These are phyloP conservation scores for Pleurozium schreberi DNA, from an alignment of 225 moss, liverwort and hornwort genomes.

Conservation along the genomic window DNA sequence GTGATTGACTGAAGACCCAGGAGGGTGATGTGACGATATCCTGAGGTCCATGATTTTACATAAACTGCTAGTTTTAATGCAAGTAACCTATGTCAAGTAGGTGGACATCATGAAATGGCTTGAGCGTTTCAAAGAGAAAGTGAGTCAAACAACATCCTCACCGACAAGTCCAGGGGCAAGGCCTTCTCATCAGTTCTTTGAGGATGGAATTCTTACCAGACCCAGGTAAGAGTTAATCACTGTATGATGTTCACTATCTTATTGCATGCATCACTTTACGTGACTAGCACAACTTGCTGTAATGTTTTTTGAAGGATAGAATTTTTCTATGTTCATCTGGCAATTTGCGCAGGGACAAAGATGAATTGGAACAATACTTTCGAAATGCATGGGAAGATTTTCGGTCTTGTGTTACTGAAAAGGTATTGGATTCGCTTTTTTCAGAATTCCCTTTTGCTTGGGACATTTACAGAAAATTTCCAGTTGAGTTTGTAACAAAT, in stretches of 20 bases:
- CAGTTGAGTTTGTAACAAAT: background rate
- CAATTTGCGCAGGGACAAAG: conserved; percentile 20
- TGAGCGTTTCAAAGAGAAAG: conserved; percentile 57
- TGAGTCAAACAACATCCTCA: conserved; percentile 37
- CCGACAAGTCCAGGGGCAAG: conserved; percentile 37
- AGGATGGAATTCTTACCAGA: conserved; percentile 28
- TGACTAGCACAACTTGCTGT: background rate
- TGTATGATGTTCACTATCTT: background rate
- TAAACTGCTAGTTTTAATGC: background rate
- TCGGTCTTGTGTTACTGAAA: conserved; percentile 37
- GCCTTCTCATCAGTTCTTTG: conserved; percentile 18
- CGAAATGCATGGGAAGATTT: conserved; percentile 47
- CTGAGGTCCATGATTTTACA: background rate
- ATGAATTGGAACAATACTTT: conserved; percentile 40
- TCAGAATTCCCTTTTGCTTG: background rate
- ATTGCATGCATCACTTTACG: background rate
- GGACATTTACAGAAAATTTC: background rate
- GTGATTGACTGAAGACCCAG: background rate
- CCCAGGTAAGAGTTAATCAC: conserved; percentile 3
- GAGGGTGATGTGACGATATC: background rate
- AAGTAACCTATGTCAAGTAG: conserved; percentile 39
- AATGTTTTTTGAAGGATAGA: background rate
- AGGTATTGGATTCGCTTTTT: conserved; percentile 8
- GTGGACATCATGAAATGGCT: conserved; percentile 54
- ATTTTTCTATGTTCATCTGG: background rate